phyloP scores from a whole-genome alignment of 164 flowering plant genomes.

The Vitis rupestris region DNA sequence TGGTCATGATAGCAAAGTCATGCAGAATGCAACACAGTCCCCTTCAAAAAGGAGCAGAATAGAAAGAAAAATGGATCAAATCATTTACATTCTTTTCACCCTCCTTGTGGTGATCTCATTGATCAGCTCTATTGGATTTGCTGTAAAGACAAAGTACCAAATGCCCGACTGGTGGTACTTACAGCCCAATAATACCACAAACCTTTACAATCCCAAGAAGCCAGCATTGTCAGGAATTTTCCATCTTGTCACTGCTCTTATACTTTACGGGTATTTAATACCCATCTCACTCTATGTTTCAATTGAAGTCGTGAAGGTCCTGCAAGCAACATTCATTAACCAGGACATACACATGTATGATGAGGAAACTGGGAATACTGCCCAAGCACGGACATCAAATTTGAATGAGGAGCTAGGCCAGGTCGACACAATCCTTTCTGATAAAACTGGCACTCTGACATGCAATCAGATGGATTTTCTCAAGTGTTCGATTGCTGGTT shows the following conservation, averaged over 20 bases:
- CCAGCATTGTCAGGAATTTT: conserved; percentile 49
- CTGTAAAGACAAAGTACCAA: conserved; percentile 48
- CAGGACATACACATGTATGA: conserved; percentile 82
- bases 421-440: conserved; percentile 88
- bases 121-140: conserved; percentile 78
- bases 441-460: conserved; percentile 94
- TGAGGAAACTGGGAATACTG: conserved; percentile 72
- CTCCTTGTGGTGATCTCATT: conserved; percentile 66
- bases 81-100: conserved; percentile 72
- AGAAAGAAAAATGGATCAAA: conserved; percentile 75
- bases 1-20: conserved; percentile 85
- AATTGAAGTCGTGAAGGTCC: conserved; percentile 86
- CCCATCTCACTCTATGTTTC: conserved; percentile 95
- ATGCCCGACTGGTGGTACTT: conserved; percentile 84
- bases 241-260: conserved; percentile 86
- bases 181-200: conserved; percentile 33
- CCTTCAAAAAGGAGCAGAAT: conserved; percentile 89
- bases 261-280: conserved; percentile 82
- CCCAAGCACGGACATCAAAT: conserved; percentile 86
- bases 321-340: conserved; percentile 84
- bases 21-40: conserved; percentile 85
- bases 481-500: conserved; percentile 92
- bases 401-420: conserved; percentile 97
- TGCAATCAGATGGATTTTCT: conserved; percentile 98
- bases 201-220: conserved; percentile 45